Evolutionary conservation across 306 rosid genomes (phyloP).

Genomic region (Glycine latifolia): DNA sequence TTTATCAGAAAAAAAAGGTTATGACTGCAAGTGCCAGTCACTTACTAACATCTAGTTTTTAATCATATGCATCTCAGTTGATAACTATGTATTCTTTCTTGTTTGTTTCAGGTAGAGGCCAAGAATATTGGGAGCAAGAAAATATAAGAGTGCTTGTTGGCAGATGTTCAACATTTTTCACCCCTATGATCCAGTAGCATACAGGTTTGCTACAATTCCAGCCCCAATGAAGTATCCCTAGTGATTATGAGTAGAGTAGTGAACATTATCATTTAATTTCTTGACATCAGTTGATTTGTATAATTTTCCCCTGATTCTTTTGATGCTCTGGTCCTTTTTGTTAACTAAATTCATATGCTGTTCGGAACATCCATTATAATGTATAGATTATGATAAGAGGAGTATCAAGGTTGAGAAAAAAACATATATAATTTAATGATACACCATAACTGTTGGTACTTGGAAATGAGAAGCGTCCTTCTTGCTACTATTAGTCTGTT

Average conservation of each 20-base stretch:
- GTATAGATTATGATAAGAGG: not conserved
- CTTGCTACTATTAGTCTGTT: not conserved
- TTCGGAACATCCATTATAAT: constrained; percentile 31
- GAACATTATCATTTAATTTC: constrained; percentile 19
- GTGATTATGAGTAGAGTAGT: constrained; percentile 1
- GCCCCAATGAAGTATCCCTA: constrained; percentile 23
- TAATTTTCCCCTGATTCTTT: constrained; percentile 12
- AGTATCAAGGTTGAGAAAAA: constrained; percentile 28
- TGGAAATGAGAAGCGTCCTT: constrained; percentile 2
- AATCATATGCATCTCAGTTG: constrained; percentile 13
- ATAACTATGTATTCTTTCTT: constrained; percentile 31
- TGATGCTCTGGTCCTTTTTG: constrained; percentile 15
- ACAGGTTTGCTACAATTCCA: constrained; percentile 66
- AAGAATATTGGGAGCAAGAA: constrained; percentile 89
- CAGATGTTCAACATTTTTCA: constrained; percentile 98
- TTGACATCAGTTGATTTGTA: constrained; percentile 16
- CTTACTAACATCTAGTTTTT: constrained; percentile 26
- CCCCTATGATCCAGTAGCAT: constrained; percentile 99
- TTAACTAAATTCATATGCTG: constrained; percentile 16
- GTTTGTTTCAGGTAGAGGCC: constrained; percentile 74
- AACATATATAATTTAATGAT: constrained; percentile 10
- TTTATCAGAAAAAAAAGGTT: not conserved
- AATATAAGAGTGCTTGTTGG: constrained; percentile 82
- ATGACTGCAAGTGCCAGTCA: constrained; percentile 1
- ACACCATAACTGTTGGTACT: constrained; percentile 4